phyloP scores from a whole-genome alignment of 345 rosid species.

The Firmiana major region DNA sequence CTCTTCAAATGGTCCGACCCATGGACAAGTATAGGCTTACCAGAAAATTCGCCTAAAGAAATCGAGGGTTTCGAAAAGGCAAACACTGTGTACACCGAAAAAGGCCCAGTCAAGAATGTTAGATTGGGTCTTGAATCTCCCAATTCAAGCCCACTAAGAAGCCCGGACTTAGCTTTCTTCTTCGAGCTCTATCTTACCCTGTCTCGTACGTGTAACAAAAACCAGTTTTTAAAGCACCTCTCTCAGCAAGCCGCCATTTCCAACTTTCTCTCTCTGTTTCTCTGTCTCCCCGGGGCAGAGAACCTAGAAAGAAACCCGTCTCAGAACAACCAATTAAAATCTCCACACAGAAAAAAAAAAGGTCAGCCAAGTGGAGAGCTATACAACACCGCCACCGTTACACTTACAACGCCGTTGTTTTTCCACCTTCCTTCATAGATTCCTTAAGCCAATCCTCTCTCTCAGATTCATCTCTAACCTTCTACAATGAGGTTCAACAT shows the following conservation, averaged over 20 bases:
- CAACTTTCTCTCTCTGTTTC: background rate
- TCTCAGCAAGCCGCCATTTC: background rate
- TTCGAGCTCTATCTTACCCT: background rate
- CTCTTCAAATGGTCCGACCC: no score
- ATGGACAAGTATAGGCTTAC: no score
- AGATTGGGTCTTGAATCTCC: background rate
- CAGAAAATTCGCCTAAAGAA: no score
- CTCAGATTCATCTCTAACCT: slow-evolving; percentile 32
- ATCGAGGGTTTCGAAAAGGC: background rate
- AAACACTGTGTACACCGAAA: background rate
- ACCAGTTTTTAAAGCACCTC: background rate
- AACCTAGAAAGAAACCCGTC: no score
- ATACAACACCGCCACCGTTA: slow-evolving; percentile 94
- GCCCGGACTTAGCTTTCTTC: background rate
- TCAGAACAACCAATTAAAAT: background rate
- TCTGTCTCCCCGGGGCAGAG: no score
- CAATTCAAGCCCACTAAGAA: background rate
- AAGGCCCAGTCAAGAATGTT: background rate
- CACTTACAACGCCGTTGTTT: slow-evolving; percentile 80
- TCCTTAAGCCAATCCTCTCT: slow-evolving; percentile 40
- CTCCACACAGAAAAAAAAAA: background rate
- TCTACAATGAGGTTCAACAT: slow-evolving; percentile 43
- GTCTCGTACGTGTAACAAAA: background rate
- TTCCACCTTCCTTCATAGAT: slow-evolving; percentile 49
- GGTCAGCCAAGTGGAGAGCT: slow-evolving; percentile 99